Percentiles rank a stretch among this genome's conserved stretches.
phyloP scores from a whole-genome alignment of 768 basidiomycete species.

The Hericium rajendrae region DNA sequence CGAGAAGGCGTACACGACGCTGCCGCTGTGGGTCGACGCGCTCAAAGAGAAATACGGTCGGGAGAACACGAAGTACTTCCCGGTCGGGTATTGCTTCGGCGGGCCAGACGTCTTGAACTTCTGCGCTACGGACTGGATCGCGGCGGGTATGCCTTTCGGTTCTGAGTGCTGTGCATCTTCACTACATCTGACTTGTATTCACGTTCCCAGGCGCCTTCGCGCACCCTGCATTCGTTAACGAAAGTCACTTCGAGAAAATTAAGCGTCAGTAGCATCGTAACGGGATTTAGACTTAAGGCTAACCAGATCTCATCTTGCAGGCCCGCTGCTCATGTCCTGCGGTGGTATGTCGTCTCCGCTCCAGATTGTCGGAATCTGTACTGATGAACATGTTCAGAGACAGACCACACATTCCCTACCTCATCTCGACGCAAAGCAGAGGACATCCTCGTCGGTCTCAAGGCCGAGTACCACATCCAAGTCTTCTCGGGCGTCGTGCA shows the following conservation, averaged over 20 bases:
- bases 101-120: conserved; percentile 41
- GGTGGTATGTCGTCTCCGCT: conserved; percentile 29
- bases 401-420: conserved; percentile 43
- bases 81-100: conserved; percentile 46
- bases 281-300: neutral
- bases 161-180: too few species aligned
- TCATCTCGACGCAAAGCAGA: conserved; percentile 46
- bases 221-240: conserved; percentile 42
- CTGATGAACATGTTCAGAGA: conserved; percentile 27
- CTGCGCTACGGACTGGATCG: conserved; percentile 34
- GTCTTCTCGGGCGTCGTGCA: conserved; percentile 38
- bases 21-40: conserved; percentile 43
- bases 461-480: conserved; percentile 47
- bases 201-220: conserved; percentile 38
- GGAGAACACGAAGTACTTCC: conserved; percentile 10
- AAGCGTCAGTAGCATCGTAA: conserved; percentile 29
- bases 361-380: neutral
- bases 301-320: conserved; percentile 20
- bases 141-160: conserved; percentile 29
- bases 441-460: conserved; percentile 41
- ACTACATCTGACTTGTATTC: too few species aligned
- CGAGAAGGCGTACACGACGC: conserved; percentile 27
- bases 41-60: conserved; percentile 42
- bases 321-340: conserved; percentile 44
- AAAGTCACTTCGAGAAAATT: conserved; percentile 36